Evolutionary conservation across 768 basidiomycete genomes (phyloP).

Genomic region (Hypholoma sublateritium): DNA sequence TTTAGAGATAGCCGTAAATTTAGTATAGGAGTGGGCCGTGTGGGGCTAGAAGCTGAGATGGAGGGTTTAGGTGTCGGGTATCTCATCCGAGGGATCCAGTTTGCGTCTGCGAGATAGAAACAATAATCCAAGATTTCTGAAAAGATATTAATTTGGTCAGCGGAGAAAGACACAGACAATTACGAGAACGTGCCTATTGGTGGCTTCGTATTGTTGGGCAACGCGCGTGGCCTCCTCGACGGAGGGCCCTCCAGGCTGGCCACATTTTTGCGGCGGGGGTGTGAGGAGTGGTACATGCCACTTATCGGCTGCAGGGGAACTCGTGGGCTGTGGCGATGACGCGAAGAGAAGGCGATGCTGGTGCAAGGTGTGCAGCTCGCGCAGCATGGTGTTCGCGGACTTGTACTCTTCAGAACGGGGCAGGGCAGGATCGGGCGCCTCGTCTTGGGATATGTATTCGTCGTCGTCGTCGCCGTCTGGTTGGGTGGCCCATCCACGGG

Average conservation of each 20-base stretch:
- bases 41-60: background rate
- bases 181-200: conserved; percentile 52
- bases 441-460: conserved; percentile 20
- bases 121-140: conserved; percentile 61
- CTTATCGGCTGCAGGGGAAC: background rate
- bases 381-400: conserved; percentile 61
- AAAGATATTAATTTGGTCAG: background rate
- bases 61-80: conserved; percentile 5
- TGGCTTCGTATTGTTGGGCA: conserved; percentile 57
- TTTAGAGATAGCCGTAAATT: background rate
- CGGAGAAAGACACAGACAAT: background rate
- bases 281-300: background rate
- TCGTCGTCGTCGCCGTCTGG: conserved; percentile 35
- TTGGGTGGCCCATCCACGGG: conserved; percentile 43
- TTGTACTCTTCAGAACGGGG: conserved; percentile 46
- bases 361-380: conserved; percentile 68
- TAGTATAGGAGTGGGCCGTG: background rate
- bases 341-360: conserved; percentile 59
- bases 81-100: conserved; percentile 17
- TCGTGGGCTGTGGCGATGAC: conserved; percentile 15
- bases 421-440: background rate
- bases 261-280: background rate
- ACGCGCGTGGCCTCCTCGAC: conserved; percentile 46
- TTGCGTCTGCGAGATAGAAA: conserved; percentile 60
- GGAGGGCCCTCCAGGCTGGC: background rate